Evolutionary conservation across 257 asterid genomes (phyloP).

Genomic region (Nicotiana obtusifolia): DNA sequence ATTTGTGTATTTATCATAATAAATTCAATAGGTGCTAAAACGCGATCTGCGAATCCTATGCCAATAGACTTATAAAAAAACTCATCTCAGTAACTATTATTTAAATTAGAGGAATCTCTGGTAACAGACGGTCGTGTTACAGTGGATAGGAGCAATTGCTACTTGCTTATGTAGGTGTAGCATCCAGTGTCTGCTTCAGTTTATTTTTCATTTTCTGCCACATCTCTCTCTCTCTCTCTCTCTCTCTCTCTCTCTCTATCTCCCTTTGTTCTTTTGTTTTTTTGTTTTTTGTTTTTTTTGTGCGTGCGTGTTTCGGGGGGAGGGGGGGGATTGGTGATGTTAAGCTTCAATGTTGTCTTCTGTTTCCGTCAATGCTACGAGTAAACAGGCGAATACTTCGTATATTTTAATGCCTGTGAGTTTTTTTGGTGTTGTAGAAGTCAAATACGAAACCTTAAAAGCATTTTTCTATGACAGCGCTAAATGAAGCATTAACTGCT

Average conservation of each 20-base stretch:
- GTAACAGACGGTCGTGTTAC: neutral
- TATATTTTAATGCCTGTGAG: neutral
- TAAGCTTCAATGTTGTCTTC: neutral
- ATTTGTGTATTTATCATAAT: neutral
- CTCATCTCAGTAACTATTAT: neutral
- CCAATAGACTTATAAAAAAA: neutral
- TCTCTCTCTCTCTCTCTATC: too few relatives aligned
- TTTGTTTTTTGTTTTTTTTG: too few relatives aligned
- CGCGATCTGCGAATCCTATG: neutral
- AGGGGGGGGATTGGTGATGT: neutral
- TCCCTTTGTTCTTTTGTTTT: too few relatives aligned
- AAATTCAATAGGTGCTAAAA: neutral
- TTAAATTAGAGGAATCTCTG: neutral
- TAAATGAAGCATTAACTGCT: conserved; percentile 48
- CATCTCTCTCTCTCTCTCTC: too few relatives aligned
- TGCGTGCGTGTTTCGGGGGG: neutral
- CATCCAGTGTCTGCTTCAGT: neutral
- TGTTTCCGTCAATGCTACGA: neutral
- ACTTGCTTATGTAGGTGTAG: neutral
- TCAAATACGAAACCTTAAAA: neutral
- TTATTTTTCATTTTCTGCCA: neutral
- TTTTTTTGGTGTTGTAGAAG: neutral
- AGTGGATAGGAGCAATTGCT: neutral
- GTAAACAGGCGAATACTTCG: neutral
- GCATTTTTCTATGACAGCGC: conserved; percentile 31